phyloP scores from a whole-genome alignment of 345 rosid species.

The Anacardium occidentale region DNA sequence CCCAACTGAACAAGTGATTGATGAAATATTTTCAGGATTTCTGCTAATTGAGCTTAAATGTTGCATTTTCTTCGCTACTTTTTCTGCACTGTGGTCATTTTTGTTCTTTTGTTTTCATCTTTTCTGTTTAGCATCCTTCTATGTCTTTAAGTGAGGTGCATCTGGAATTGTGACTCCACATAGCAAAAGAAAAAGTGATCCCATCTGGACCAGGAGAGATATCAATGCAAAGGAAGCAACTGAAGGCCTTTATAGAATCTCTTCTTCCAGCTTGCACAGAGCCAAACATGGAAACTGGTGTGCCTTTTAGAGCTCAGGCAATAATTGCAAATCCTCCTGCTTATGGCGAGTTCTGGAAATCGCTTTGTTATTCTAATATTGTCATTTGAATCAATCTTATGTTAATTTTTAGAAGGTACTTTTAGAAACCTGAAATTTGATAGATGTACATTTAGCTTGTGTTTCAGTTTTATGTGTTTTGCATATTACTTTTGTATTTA shows the following conservation, averaged over 20 bases:
- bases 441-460: conserved; percentile 1
- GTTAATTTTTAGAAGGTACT: not conserved
- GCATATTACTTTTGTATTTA: not conserved
- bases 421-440: no score
- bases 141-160: not conserved
- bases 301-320: no score
- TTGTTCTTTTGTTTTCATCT: no score
- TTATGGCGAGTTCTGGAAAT: conserved; percentile 54
- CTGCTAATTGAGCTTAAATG: no score
- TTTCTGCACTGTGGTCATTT: no score
- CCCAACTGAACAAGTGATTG: no score
- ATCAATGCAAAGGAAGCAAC: conserved; percentile 77
- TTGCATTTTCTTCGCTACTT: no score
- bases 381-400: not conserved
- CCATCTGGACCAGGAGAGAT: conserved; percentile 98
- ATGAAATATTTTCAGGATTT: no score
- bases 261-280: conserved; percentile 94
- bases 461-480: not conserved
- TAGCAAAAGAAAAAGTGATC: no score
- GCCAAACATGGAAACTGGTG: no score
- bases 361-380: not conserved
- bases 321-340: conserved; percentile 98
- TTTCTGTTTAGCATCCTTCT: no score
- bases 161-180: not conserved
- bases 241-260: conserved; percentile 91